Evolutionary conservation across 805 yeast species (phyloP), one percentile per base, ranked within the genome.

Genomic region (Lachancea lanzarotensis): DNA sequence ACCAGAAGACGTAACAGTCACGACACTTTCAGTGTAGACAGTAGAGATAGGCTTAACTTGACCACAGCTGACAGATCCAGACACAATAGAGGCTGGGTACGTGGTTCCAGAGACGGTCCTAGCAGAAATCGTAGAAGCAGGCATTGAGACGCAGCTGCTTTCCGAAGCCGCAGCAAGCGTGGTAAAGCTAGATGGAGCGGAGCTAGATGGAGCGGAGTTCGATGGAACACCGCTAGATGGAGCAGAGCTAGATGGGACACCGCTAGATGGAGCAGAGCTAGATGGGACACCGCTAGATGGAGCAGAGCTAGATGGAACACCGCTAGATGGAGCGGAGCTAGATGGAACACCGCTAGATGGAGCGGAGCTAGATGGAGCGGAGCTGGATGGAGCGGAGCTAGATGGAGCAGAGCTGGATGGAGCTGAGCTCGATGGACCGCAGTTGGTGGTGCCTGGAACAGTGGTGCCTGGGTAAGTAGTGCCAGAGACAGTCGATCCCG

Each of bases 1-100:
- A 16, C 48, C 48, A 38, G 41, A 41, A 13, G 22, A 27, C 12
- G 45, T 41, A 12, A 32, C 38, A 19, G 48, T 41, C 9, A 45
- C 45, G 3, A 43, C 44, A 19, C 40, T 26, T 13, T 40, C 40
- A 15, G 37, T 37, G 32, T 16, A 16, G 20, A 19, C 32, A 8
- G 27, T 12, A n/a, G 40, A 38, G 20, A 6, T 26, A 27, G 33
- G 20, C 32, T 6, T 7, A 13, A 11, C 27, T 36, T 35, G 26
- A 17, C 31, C 41, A 25, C 42, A 42, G 36, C 42, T 36, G 16
- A 18, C 25, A 17, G 39, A 34, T 9, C n/a, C 36, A 30, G 42
- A 29, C 4, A 13, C 4, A 29, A 29, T n/a, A 7, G 42, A 17
- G 18, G 36, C 16, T 30, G 36, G 36, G 16, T 4, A 4, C 11